These are phyloP conservation scores for Pyrenochaeta sp. DNA, from an alignment of 2,329 filamentous ascomycete species.

Conservation along the genomic window DNA sequence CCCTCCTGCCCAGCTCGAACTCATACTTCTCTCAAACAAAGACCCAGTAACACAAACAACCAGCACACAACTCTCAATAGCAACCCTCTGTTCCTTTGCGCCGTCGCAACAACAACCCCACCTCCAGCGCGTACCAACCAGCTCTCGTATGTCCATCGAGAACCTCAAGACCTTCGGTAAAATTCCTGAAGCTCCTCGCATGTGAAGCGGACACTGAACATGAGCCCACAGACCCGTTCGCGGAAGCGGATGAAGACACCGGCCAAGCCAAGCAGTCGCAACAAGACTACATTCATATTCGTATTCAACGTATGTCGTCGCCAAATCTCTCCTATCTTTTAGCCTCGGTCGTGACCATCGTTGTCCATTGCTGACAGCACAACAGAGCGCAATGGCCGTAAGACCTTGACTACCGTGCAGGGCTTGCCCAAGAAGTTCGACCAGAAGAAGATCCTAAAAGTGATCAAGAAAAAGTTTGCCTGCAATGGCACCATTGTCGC, in stretches of 20 bases:
- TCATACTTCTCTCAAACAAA: conserved; percentile 12
- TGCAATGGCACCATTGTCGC: conserved; percentile 99
- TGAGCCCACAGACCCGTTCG: conserved; percentile 79
- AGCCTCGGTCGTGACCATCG: neutral
- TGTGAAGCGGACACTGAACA: conserved; percentile 7
- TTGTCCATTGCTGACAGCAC: conserved; percentile 57
- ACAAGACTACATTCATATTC: conserved; percentile 98
- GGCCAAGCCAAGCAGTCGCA: conserved; percentile 89
- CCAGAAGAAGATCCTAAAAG: conserved; percentile 99
- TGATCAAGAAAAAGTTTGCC: conserved; percentile 99
- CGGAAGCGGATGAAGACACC: conserved; percentile 99
- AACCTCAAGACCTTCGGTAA: conserved; percentile 59
- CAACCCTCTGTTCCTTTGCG: conserved; percentile 10
- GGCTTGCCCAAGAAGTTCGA: conserved; percentile 99
- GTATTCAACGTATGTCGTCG: conserved; percentile 86
- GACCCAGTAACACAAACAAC: conserved; percentile 14
- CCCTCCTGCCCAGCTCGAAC: conserved; percentile 22
- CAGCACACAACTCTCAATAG: conserved; percentile 11
- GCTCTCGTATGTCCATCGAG: conserved; percentile 44
- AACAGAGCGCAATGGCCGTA: conserved; percentile 99
- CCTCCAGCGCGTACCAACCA: conserved; percentile 32
- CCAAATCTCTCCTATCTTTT: conserved; percentile 34
- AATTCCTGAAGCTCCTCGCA: conserved; percentile 5
- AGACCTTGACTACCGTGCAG: conserved; percentile 99
- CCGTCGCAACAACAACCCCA: conserved; percentile 29